Conservation (phyloP, 2,329 filamentous ascomycete genomes). For the Alternaria sp. region DNA sequence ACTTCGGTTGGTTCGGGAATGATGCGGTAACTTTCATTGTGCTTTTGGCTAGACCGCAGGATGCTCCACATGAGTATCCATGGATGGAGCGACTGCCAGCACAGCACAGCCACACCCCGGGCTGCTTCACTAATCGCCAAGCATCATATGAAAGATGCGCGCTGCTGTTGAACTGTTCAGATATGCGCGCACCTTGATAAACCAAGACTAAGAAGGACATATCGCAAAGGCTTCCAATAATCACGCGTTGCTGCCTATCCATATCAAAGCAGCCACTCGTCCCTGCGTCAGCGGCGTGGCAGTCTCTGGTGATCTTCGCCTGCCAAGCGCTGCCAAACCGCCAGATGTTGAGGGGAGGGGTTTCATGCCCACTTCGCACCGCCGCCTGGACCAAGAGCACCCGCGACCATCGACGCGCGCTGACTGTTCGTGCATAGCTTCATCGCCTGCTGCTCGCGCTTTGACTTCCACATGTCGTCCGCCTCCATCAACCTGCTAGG, state of each 20-base stretch:
- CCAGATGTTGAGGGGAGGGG: constrained; percentile 22
- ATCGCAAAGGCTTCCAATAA: neutral
- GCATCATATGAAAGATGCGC: neutral
- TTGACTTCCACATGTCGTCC: constrained; percentile 45
- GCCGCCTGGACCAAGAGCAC: constrained; percentile 28
- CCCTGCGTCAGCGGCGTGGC: constrained; percentile 6
- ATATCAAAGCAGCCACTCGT: neutral
- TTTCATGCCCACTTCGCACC: constrained; percentile 19
- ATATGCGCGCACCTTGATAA: no score
- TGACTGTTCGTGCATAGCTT: constrained; percentile 34
- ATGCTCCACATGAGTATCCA: constrained; percentile 14
- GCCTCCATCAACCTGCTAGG: constrained; percentile 39
- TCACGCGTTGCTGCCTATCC: neutral
- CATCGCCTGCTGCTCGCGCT: constrained; percentile 20
- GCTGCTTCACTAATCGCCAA: constrained; percentile 14
- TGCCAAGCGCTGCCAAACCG: constrained; percentile 26
- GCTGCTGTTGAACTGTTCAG: neutral
- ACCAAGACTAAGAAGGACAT: neutral
- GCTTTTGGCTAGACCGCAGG: constrained; percentile 2
- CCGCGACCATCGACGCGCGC: constrained; percentile 42
- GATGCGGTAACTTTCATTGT: constrained; percentile 2
- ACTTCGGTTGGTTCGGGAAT: neutral
- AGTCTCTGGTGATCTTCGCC: constrained; percentile 1
- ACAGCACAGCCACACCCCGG: constrained; percentile 24
- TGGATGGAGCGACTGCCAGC: neutral